Conservation (phyloP, 148 eudicot species). For the Vaccinium darrowii region DNA sequence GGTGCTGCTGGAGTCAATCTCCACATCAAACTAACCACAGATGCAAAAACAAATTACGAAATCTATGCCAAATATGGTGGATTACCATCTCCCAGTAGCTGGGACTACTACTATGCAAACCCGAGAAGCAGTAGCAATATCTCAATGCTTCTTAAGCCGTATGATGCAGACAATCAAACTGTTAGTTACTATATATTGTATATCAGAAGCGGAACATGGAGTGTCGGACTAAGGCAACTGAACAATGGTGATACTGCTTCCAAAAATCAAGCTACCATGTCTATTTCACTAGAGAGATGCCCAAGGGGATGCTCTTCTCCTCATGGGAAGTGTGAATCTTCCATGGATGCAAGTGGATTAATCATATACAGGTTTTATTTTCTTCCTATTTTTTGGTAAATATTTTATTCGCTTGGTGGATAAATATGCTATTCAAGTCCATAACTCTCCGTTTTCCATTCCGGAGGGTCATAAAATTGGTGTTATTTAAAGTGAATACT, state of each 20-base stretch:
- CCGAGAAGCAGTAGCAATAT: slow-evolving; percentile 63
- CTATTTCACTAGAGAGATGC: slow-evolving; percentile 87
- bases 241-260: slow-evolving; percentile 27
- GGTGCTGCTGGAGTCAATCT: slow-evolving; percentile 84
- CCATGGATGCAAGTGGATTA: slow-evolving; percentile 76
- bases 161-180: slow-evolving; percentile 55
- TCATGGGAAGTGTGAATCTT: slow-evolving; percentile 63
- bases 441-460: background rate
- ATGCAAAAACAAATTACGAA: slow-evolving; percentile 44
- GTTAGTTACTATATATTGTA: slow-evolving; percentile 70
- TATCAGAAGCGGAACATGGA: slow-evolving; percentile 81
- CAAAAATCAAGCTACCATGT: slow-evolving; percentile 37
- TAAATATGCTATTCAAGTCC: background rate
- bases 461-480: background rate
- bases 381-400: background rate
- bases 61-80: slow-evolving; percentile 78
- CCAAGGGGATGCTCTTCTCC: slow-evolving; percentile 70
- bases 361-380: slow-evolving; percentile 64
- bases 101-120: slow-evolving; percentile 73
- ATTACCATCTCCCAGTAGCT: slow-evolving; percentile 57
- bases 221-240: slow-evolving; percentile 57
- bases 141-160: slow-evolving; percentile 60
- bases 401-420: background rate
- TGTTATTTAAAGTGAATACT: background rate
- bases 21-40: slow-evolving; percentile 53